These are phyloP conservation scores for Scheffersomyces parashehatae DNA, from an alignment of 1,139 yeast genomes.

Conservation along the genomic window DNA sequence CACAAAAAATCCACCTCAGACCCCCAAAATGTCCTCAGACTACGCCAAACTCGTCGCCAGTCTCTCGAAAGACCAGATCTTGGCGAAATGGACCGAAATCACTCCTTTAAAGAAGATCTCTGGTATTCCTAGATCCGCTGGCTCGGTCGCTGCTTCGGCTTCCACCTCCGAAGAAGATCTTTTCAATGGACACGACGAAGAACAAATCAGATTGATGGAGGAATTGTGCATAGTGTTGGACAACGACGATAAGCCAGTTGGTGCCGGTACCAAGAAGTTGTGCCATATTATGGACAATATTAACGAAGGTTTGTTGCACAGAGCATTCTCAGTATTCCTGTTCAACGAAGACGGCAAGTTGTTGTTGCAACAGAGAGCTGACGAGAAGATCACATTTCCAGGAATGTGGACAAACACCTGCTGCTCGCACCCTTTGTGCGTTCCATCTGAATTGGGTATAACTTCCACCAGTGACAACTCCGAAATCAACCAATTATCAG, in stretches of 20 bases:
- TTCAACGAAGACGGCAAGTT: conserved; percentile 78
- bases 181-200: conserved; percentile 86
- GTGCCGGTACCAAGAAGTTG: conserved; percentile 90
- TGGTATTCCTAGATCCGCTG: conserved; percentile 45
- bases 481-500: conserved; percentile 43
- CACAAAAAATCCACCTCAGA: no score
- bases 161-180: conserved; percentile 31
- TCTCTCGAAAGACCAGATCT: conserved; percentile 49
- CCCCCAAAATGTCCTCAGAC: conserved; percentile 16
- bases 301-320: conserved; percentile 79
- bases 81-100: conserved; percentile 63
- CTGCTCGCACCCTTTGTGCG: conserved; percentile 94
- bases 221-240: conserved; percentile 94
- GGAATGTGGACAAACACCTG: conserved; percentile 98
- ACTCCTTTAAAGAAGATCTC: conserved; percentile 52
- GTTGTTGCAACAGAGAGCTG: conserved; percentile 90
- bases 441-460: conserved; percentile 74
- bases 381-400: conserved; percentile 95
- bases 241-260: conserved; percentile 81
- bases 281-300: conserved; percentile 92
- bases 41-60: conserved; percentile 57
- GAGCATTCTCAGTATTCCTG: conserved; percentile 93
- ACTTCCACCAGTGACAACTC: conserved; percentile 22
- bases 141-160: conserved; percentile 13
- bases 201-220: conserved; percentile 92